Base-by-base conservation (phyloP, 2,329 filamentous ascomycete genomes). In the Sclerotinia trifoliorum region DNA sequence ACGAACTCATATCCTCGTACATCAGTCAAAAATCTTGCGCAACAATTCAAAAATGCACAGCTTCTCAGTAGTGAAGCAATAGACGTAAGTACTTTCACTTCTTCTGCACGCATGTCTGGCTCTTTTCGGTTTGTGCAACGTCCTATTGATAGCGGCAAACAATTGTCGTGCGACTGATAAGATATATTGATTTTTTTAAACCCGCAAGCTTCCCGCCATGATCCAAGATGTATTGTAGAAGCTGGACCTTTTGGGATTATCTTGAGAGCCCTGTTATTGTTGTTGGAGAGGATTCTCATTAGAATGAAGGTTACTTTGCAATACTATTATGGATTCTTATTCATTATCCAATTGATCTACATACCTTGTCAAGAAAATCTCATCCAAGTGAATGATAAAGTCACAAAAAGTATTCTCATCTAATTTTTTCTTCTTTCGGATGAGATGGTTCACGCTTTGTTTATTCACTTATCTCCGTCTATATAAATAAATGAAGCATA, bases 51-150 rank as follows among this genome's bases (percentile, higher is more conserved):
- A 1, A 78, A 78, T 19, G 82, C 82, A 0, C 78, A 80, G 1
- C 75, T 85, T 15, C 74, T 85, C 19, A 78, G 80, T 21, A 82
- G 84, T 71, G 82, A 84, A 61, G 80, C 80, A 1, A 83, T 81
- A 39, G 83, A 83, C 15, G 82, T 83, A 78, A 77, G 81, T 77
- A 10, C 0, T 13, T 60, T 83, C 80, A 54, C 21, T 35, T 52
- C 19, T 13, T 49, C 19, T 65, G 2, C 15, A 7, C 5, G 1
- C 2, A 15, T 8, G 1, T 24, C 58, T 5, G 15, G 11, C 8
- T 35, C 17, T 56, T 56, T 48, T 26, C 2, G 26, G 56, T 42
- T 26, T 7, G 39, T n/a, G 51, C 29, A 71, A 70, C 68, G 71
- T 32, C 62, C 54, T 19, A n/a, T 70, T 64, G 11, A 48, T 60